Conservation (phyloP, 805 yeast species). For the Yarrowia porcina region DNA sequence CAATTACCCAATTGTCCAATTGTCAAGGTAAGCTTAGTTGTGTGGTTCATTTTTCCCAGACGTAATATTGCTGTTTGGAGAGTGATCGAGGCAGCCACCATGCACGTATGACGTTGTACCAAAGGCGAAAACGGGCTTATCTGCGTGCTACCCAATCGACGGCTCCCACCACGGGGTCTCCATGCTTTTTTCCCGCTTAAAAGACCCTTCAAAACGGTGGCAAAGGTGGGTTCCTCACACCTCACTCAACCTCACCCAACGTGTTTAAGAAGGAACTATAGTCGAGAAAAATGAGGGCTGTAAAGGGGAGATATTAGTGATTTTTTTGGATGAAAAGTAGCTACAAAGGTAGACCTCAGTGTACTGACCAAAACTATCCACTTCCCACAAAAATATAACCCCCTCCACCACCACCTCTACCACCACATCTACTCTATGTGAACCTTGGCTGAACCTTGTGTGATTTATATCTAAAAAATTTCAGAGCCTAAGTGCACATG, state of each 20-base stretch:
- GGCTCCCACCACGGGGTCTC: not conserved
- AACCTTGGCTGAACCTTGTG: constrained; percentile 20
- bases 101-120: not conserved
- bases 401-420: not conserved
- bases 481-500: constrained; percentile 23
- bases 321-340: not conserved
- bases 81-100: constrained; percentile 1
- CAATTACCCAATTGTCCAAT: not conserved
- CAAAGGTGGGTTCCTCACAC: not conserved
- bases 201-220: not conserved
- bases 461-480: constrained; percentile 21
- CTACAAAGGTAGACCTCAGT: not conserved
- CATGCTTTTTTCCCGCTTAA: not conserved
- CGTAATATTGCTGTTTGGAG: not conserved
- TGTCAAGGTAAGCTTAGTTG: too few species aligned
- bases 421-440: not conserved
- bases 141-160: not conserved
- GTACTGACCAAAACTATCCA: too few species aligned
- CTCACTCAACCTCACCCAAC: too few species aligned
- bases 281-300: too few species aligned
- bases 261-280: too few species aligned
- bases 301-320: too few species aligned
- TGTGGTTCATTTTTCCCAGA: not conserved
- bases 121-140: not conserved
- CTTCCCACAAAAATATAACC: too few species aligned